Evolutionary conservation across 73 alveolate species (phyloP).

Genomic region (Breviolum minutum): DNA sequence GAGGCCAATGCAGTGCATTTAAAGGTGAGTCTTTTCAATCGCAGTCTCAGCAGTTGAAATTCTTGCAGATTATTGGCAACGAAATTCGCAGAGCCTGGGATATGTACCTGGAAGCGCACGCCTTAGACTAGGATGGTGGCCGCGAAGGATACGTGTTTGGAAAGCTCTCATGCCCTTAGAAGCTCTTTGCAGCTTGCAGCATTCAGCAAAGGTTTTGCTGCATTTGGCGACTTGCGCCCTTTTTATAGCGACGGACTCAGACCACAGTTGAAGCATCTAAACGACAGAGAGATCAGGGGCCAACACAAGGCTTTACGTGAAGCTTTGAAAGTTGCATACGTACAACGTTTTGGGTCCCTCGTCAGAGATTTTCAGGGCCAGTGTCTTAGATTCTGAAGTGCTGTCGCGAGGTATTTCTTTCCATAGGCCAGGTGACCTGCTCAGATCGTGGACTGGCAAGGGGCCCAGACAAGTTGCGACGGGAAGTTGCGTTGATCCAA

Average conservation of each 20-base stretch:
- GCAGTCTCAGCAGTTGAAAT: neutral
- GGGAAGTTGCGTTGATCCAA: too few species aligned
- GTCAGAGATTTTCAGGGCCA: too few species aligned
- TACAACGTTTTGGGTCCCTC: too few species aligned
- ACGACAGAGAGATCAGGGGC: too few species aligned
- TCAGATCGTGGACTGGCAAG: constrained; percentile 52
- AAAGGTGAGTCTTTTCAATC: neutral
- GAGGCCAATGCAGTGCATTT: constrained; percentile 23
- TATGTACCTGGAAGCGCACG: constrained; percentile 20
- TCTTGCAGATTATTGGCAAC: constrained; percentile 48
- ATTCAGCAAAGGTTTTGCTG: constrained; percentile 19
- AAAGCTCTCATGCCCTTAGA: too few species aligned
- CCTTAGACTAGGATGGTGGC: neutral
- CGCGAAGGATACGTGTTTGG: too few species aligned
- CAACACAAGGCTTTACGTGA: too few species aligned
- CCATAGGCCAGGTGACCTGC: constrained; percentile 51
- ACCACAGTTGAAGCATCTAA: too few species aligned
- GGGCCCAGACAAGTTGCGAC: neutral
- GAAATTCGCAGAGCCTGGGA: constrained; percentile 55
- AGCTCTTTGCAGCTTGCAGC: neutral
- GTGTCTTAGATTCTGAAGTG: too few species aligned
- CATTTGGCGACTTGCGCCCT: constrained; percentile 33
- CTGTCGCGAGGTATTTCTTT: constrained; percentile 18
- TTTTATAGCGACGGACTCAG: neutral
- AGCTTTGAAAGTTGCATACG: too few species aligned